Conservation (phyloP, 495 filamentous ascomycete species). For the Annulohypoxylon nitens region DNA sequence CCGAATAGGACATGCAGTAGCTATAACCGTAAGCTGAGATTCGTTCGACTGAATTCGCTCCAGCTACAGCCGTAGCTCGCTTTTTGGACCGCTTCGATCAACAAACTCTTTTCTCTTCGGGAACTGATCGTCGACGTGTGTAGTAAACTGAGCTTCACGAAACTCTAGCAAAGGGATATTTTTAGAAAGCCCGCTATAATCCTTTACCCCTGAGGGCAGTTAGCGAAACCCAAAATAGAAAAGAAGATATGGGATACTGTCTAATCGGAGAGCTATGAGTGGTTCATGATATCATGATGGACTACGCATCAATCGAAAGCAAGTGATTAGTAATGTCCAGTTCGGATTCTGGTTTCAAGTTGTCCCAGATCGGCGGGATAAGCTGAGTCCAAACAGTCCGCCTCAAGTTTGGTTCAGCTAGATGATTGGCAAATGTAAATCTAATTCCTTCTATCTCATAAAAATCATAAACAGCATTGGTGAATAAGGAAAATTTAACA, state of each 20-base stretch:
- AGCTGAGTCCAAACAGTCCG: not conserved
- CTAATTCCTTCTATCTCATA: not conserved
- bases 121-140: conserved; percentile 7
- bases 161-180: not conserved
- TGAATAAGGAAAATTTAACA: not conserved
- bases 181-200: conserved; percentile 2
- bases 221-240: not conserved
- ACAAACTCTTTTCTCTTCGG: not conserved
- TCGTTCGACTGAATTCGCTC: not conserved
- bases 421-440: not conserved
- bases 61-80: not conserved
- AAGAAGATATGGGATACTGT: not conserved
- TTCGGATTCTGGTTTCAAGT: not conserved
- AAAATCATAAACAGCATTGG: not conserved
- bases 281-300: not conserved
- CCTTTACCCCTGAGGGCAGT: not conserved
- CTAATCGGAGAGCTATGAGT: not conserved
- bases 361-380: not conserved
- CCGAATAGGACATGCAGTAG: not conserved
- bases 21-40: not conserved
- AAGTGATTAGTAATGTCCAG: not conserved
- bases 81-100: not conserved
- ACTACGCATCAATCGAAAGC: not conserved
- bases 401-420: not conserved
- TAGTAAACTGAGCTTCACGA: not conserved